Percentiles rank a stretch among this genome's conserved stretches.
Evolutionary conservation across 768 basidiomycete genomes (phyloP).

Genomic region (Pleurotus tuoliensis): DNA sequence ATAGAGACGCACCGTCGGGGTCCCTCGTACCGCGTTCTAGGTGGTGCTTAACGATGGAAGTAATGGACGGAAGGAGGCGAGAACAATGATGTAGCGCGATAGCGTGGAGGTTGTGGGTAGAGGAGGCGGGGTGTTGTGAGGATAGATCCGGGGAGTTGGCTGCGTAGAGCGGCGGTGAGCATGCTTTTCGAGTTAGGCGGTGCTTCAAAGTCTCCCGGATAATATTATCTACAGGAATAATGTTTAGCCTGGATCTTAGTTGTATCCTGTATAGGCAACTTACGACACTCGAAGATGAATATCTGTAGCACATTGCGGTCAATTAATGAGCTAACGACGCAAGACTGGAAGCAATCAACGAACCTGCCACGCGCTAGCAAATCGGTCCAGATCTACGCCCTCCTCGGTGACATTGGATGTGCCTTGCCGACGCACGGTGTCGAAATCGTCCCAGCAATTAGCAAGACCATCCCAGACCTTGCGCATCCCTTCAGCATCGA

Average conservation of each 20-base stretch:
- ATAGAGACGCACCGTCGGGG: conserved; percentile 43
- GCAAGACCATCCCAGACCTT: conserved; percentile 87
- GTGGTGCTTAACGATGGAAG: conserved; percentile 50
- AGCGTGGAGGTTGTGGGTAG: conserved; percentile 41
- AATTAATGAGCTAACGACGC: not conserved
- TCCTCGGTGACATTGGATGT: conserved; percentile 28
- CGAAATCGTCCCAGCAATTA: conserved; percentile 81
- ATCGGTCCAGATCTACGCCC: conserved; percentile 46
- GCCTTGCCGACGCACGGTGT: conserved; percentile 44
- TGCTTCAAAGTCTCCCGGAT: conserved; percentile 81
- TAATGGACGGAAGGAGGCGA: conserved; percentile 44
- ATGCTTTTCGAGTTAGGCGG: conserved; percentile 32
- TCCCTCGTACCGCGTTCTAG: conserved; percentile 30
- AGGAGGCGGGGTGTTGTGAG: conserved; percentile 37
- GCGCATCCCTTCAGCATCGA: conserved; percentile 63
- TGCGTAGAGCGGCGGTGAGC: conserved; percentile 30
- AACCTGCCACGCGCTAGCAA: conserved; percentile 86
- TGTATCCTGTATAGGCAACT: conserved; percentile 26
- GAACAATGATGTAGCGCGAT: conserved; percentile 51
- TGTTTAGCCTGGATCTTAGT: not conserved
- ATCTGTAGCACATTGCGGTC: conserved; percentile 42
- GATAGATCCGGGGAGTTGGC: conserved; percentile 44
- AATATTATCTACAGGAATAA: conserved; percentile 58
- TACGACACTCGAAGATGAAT: conserved; percentile 87
- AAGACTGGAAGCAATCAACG: conserved; percentile 16